Base-by-base conservation (phyloP, 2,329 filamentous ascomycete species). In the Colletotrichum horii region DNA sequence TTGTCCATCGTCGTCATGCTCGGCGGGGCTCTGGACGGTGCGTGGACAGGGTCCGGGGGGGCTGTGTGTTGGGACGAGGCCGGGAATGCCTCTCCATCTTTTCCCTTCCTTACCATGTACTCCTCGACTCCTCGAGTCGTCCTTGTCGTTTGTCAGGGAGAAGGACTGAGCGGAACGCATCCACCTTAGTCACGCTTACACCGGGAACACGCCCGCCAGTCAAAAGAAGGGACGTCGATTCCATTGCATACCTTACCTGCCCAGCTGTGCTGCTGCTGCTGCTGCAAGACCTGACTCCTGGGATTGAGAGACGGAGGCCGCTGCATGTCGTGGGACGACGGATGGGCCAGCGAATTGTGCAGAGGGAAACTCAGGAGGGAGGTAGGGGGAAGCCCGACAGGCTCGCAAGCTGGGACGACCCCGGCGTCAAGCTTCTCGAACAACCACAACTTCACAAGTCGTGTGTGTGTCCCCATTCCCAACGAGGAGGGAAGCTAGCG, bases 1-100 rank as follows among this genome's bases (percentile, higher is more conserved):
- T 64, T 34, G 70, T 36, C 71, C 70, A 43, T 73, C 64, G 70
- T 76, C 70, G 70, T 74, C 74, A 76, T 69, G 70, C 70, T 65
- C 43, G 16, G 65, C 58, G 64, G 74, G 73, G 64, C 32, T 60
- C 43, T 48, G 58, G 64, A 48, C 48, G 70, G 62, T 32, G 61
- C 26, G 71, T 38, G 22, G 60, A 34, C 73, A 73, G 64, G 70
- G 73, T 75, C 64, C 70, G 30, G 38, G 66, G 64, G 64, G 61
- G 70, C 55, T 68, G 34, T 60, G 58, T 43, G 43, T 75, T 64
- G 66, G 73, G 56, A 75, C 69, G 64, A 32, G 36, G 28, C 22
- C 36, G 43, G 66, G 66, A 70, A 64, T 24, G 24, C 32, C 28
- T 61, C 34, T 64, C 12, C 16, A 58, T 26, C 43, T 52, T 52